A percentile compares a stretch with the other conserved stretches of the same genome.
Evolutionary conservation across 2,329 filamentous ascomycete species (phyloP).

Genomic region (Aspergillus viridinutans): DNA sequence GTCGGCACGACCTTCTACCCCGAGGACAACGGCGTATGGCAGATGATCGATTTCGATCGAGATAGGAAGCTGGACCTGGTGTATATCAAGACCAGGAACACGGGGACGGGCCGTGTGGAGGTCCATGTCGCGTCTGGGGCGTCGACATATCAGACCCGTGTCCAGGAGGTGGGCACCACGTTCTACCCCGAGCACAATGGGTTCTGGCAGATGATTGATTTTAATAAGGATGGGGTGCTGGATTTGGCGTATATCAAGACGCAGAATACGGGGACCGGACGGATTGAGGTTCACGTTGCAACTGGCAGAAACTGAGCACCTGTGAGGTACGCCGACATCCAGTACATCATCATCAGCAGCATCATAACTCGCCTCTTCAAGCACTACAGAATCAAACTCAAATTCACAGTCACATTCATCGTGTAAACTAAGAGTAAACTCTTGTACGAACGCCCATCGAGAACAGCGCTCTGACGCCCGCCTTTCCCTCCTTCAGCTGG

Average conservation of each 20-base stretch:
- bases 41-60: neutral
- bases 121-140: constrained; percentile 5
- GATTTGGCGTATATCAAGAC: constrained; percentile 14
- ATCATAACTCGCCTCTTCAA: neutral
- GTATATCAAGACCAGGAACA: constrained; percentile 6
- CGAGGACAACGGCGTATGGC: constrained; percentile 6
- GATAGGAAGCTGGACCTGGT: neutral
- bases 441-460: no score
- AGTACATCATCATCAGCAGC: no score
- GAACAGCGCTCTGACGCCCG: no score
- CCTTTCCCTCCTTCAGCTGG: no score
- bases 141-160: constrained; percentile 40
- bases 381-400: neutral
- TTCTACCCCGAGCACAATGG: constrained; percentile 24
- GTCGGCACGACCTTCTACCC: constrained; percentile 7
- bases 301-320: neutral
- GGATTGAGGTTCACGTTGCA: constrained; percentile 11
- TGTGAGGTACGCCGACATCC: neutral
- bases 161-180: constrained; percentile 64
- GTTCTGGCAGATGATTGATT: constrained; percentile 9
- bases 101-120: constrained; percentile 4
- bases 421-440: no score
- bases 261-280: constrained; percentile 7
- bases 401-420: neutral
- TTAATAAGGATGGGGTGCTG: constrained; percentile 7